Evolutionary conservation across 2,329 filamentous ascomycete species (phyloP).

Genomic region (Nigrospora oryzae): DNA sequence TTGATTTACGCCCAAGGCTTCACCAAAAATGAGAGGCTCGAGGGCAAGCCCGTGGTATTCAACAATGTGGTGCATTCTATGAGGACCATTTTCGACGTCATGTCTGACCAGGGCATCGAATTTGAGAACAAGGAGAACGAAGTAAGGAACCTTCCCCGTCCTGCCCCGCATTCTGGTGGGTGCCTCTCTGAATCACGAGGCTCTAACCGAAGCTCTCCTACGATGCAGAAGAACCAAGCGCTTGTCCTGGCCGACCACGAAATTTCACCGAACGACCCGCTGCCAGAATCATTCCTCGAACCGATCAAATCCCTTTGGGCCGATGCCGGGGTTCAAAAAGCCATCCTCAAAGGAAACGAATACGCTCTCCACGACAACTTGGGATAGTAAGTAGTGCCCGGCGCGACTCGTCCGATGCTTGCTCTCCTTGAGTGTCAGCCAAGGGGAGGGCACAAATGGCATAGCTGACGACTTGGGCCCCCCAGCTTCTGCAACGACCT

Average conservation of each 20-base stretch:
- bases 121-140: slow-evolving; percentile 75
- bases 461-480: slow-evolving; percentile 11
- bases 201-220: slow-evolving; percentile 17
- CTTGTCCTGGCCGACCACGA: slow-evolving; percentile 74
- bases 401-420: background rate
- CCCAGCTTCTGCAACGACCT: slow-evolving; percentile 74
- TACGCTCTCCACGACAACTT: slow-evolving; percentile 95
- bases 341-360: slow-evolving; percentile 91
- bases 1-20: slow-evolving; percentile 94
- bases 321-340: slow-evolving; percentile 74
- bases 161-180: background rate
- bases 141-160: slow-evolving; percentile 35
- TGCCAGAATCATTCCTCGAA: slow-evolving; percentile 69
- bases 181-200: background rate
- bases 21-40: slow-evolving; percentile 77
- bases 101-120: slow-evolving; percentile 73
- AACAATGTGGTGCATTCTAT: slow-evolving; percentile 91
- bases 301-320: slow-evolving; percentile 81
- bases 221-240: slow-evolving; percentile 62
- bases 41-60: slow-evolving; percentile 94
- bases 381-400: slow-evolving; percentile 62
- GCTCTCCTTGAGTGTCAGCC: background rate
- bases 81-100: slow-evolving; percentile 82
- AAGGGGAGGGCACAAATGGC: too few species aligned
- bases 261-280: slow-evolving; percentile 70